phyloP scores from a whole-genome alignment of 2,329 filamentous ascomycete genomes.

The Claviceps quebecensis region DNA sequence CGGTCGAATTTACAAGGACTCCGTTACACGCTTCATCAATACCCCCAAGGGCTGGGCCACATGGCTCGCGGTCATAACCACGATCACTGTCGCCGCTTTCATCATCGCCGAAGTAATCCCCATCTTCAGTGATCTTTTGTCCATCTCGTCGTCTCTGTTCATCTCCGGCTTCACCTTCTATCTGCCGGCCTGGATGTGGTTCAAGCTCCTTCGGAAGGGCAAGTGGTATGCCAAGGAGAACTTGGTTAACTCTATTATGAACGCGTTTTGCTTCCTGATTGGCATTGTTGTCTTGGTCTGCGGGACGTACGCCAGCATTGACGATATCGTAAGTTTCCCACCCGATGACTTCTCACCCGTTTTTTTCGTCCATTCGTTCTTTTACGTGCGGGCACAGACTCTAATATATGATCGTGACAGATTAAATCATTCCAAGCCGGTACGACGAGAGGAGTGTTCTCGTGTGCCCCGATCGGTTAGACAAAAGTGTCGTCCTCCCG shows the following conservation, averaged over 20 bases:
- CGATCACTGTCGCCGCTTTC: conserved; percentile 50
- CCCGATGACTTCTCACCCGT: too few species aligned
- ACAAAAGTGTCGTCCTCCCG: not conserved
- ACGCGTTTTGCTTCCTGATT: conserved; percentile 13
- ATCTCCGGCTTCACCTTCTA: conserved; percentile 26
- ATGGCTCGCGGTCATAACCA: conserved; percentile 44
- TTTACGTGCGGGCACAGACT: not conserved
- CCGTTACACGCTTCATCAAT: conserved; percentile 32
- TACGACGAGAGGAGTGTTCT: conserved; percentile 8
- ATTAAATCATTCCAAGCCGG: conserved; percentile 6
- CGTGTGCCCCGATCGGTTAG: conserved; percentile 8
- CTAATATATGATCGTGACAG: conserved; percentile 1
- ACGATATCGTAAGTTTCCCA: conserved; percentile 13
- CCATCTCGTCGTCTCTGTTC: conserved; percentile 34
- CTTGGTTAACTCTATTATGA: conserved; percentile 10
- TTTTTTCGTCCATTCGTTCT: not conserved
- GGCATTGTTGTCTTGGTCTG: conserved; percentile 13
- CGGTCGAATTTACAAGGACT: conserved; percentile 29
- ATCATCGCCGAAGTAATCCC: conserved; percentile 59
- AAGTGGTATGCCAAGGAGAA: conserved; percentile 14
- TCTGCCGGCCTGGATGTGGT: conserved; percentile 26
- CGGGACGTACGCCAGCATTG: conserved; percentile 14
- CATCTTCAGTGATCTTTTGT: conserved; percentile 53
- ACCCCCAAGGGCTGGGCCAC: conserved; percentile 32
- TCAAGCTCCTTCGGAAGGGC: conserved; percentile 21